Conservation (phyloP, 495 filamentous ascomycete species). For the Elasticomyces elasticus region DNA sequence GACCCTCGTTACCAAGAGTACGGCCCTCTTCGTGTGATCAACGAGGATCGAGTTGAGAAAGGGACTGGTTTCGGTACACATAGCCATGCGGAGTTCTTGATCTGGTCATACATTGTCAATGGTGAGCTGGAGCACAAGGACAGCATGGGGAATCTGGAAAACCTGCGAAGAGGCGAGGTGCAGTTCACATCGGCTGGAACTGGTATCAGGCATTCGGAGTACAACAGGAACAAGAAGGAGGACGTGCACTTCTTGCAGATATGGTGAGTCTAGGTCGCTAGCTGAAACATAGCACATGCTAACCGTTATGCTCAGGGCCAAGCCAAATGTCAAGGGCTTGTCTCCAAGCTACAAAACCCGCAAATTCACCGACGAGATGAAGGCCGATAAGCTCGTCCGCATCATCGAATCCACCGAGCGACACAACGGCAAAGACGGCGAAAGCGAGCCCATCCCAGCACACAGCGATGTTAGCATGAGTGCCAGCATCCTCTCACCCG, state of each 20-base stretch:
- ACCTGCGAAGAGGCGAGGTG: slow-evolving; percentile 66
- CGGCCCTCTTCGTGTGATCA: slow-evolving; percentile 65
- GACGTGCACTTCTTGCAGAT: slow-evolving; percentile 75
- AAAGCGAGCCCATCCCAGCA: slow-evolving; percentile 62
- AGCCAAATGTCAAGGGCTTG: slow-evolving; percentile 59
- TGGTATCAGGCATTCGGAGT: slow-evolving; percentile 66
- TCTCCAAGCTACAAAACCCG: slow-evolving; percentile 60
- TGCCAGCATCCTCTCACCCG: slow-evolving; percentile 47
- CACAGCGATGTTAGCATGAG: slow-evolving; percentile 74
- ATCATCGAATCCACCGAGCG: slow-evolving; percentile 63
- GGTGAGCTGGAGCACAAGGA: slow-evolving; percentile 78
- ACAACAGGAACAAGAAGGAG: slow-evolving; percentile 54
- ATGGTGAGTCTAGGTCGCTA: slow-evolving; percentile 34
- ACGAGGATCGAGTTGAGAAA: slow-evolving; percentile 67
- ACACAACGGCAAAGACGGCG: slow-evolving; percentile 43
- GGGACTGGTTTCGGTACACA: slow-evolving; percentile 69
- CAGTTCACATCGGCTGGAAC: slow-evolving; percentile 75
- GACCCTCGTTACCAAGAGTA: slow-evolving; percentile 54
- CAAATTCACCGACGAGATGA: slow-evolving; percentile 56
- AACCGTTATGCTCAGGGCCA: slow-evolving; percentile 36
- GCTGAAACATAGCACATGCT: background rate
- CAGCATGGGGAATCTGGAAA: slow-evolving; percentile 61
- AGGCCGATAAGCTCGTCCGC: slow-evolving; percentile 54
- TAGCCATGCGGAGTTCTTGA: slow-evolving; percentile 70
- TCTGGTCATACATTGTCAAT: slow-evolving; percentile 70